Evolutionary conservation across 1,284 basidiomycete species (phyloP), one percentile per base, ranked within the genome.

Genomic region (Peniophora sp.): DNA sequence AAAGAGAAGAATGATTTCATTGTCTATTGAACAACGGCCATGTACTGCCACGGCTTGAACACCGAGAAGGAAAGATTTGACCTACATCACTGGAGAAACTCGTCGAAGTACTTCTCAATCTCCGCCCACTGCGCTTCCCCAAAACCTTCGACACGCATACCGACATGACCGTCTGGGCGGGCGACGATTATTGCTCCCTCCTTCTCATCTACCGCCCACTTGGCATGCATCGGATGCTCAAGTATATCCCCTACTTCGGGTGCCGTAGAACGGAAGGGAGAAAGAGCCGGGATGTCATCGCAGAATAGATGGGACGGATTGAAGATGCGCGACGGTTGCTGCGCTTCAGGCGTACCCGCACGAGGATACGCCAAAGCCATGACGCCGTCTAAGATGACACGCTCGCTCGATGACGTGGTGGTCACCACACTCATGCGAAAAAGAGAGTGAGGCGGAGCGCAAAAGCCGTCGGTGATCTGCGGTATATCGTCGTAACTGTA

Each of bases 161-260:
- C 60, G 34, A 61, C 58, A 51, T 60, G 58, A 34, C 53, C 54
- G 50, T 61, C 60, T 14, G 60, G 60, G 39, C 60, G 39, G 41
- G 58, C 60, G 2, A 61, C 57, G 27, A 61, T 54, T 20, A 59
- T 53, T 41, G 57, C 57, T 27, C 60, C 52, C 14, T 32, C 32
- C 6, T 50, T 23, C 37, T 42, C 36, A n/a, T 47, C 48, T 14
- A 50, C 52, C 15, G 24, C 48, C 52, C 52, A 53, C 45, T 53
- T 53, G 18, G n/a, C 17, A 27, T 53, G 43, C 52, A 53, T 27
- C 23, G 41, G 52, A 39, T 50, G 17, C 27, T 46, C 43, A 39
- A 53, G 48, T 20, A 53, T 41, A n/a, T 24, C n/a, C 17, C 52
- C 52, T 9, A 45, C 49, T 27, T 53, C 52, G 3, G 52, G 48